Conservation (phyloP, 2,329 filamentous ascomycete genomes). For the Monosporascus sp. region DNA sequence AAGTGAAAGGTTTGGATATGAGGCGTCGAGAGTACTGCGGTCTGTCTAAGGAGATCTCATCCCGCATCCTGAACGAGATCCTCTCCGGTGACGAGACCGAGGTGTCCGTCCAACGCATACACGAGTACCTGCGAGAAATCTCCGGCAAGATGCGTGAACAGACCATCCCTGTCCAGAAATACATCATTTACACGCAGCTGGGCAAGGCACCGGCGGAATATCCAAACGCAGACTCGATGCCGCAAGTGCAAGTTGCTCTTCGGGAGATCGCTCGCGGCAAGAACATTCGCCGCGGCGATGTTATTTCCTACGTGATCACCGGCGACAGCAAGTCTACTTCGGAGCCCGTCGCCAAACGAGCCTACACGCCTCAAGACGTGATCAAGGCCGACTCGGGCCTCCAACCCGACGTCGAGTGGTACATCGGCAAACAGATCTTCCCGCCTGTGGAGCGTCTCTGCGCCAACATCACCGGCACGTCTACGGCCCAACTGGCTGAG, state of each 20-base stretch:
- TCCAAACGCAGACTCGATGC: constrained; percentile 91
- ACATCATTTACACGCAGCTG: constrained; percentile 96
- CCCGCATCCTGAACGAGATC: constrained; percentile 85
- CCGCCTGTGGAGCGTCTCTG: constrained; percentile 96
- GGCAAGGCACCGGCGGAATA: constrained; percentile 93
- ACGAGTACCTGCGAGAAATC: constrained; percentile 87
- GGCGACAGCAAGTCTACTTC: constrained; percentile 56
- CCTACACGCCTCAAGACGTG: constrained; percentile 80
- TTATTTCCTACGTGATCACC: constrained; percentile 94
- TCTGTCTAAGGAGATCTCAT: constrained; percentile 90
- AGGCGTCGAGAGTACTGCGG: constrained; percentile 94
- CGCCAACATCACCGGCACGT: constrained; percentile 90
- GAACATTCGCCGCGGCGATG: constrained; percentile 84
- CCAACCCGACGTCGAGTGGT: constrained; percentile 92
- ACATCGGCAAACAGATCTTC: constrained; percentile 96
- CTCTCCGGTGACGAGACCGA: constrained; percentile 91
- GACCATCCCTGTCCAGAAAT: constrained; percentile 72
- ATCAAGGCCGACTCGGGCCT: constrained; percentile 70
- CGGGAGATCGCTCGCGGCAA: constrained; percentile 84
- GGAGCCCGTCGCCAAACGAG: constrained; percentile 78
- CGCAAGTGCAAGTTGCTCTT: constrained; percentile 91
- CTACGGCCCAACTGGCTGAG: constrained; percentile 82
- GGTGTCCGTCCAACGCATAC: constrained; percentile 79
- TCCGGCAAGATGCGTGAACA: constrained; percentile 80
- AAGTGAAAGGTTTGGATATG: constrained; percentile 98